Base-by-base conservation (phyloP, 768 basidiomycete species). In the Hirschioporus abietinus region DNA sequence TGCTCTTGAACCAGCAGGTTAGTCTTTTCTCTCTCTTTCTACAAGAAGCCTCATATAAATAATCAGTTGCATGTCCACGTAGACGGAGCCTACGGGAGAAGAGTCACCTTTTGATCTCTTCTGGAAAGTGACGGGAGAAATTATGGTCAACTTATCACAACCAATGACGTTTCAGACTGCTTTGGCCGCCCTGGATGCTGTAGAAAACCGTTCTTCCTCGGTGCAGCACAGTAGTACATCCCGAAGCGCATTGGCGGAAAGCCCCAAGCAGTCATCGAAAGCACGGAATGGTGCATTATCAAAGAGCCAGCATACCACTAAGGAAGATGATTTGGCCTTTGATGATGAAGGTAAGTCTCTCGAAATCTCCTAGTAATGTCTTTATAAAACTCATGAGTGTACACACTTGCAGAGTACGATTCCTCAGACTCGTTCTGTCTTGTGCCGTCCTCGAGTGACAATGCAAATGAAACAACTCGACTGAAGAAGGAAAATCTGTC, bases 101-200 rank as follows among this genome's bases (percentile, higher is more conserved):
- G 30, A 30, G 8, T 30, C 30, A 72, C 88, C 91, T 5, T 95
- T 95, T 79, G 92, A 93, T 72, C 85, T 92, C 71, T 95, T 94
- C 72, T 95, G 93, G 93, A 87, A 84, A 70, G 90, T 91, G 63
- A 89, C 93, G 81, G 91, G 94, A 76, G 91, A 88, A 57, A 89
- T 93, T 86, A 76, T 94, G 60, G 91, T 94, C 71, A 90, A 92
- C 71, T 81, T 95, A n/a, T 89, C 91, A 4, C 91, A 92, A 71
- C 84, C 85, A 4, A 87, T 91, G 9, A 93, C 93, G 18, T 95
- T 95, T 72, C 92, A 90, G 7, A 88, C 88, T 17, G 92, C 93
- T 18, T 82, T 94, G 24, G 85, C 84, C 58, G 77, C 79, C 60
- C 75, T 78, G 9, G 81, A 81, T 63, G 58, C 58, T 59, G 58